phyloP scores from a whole-genome alignment of 306 rosid genomes.

The Amphicarpaea edgeworthii region DNA sequence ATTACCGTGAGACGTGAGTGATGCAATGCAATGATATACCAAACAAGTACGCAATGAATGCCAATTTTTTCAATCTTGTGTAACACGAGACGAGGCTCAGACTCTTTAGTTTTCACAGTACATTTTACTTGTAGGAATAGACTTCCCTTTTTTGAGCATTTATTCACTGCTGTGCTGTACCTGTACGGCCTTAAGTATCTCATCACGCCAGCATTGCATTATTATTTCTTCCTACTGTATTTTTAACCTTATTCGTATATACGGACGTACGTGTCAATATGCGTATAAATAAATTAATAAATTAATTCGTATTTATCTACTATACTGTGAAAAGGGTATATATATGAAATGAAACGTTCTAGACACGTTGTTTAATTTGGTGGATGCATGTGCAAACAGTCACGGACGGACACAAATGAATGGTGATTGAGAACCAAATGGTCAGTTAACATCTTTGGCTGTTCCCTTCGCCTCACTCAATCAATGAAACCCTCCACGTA shows the following conservation, averaged over 20 bases:
- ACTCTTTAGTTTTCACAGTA: too few species aligned
- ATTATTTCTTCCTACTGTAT: too few species aligned
- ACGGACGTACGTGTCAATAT: neutral
- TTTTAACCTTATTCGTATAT: neutral
- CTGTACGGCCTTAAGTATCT: neutral
- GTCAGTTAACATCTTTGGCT: constrained; percentile 9
- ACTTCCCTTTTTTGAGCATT: constrained; percentile 19
- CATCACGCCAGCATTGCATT: constrained; percentile 41
- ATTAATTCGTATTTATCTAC: too few species aligned
- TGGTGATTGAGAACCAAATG: neutral
- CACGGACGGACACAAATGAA: constrained; percentile 16
- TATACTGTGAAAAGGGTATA: too few species aligned
- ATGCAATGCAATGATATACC: constrained; percentile 37
- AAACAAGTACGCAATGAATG: constrained; percentile 27
- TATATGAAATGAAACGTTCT: too few species aligned
- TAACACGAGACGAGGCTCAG: neutral
- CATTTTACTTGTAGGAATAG: constrained; percentile 30
- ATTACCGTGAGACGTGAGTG: too few species aligned
- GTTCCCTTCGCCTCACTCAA: too few species aligned
- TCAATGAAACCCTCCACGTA: too few species aligned
- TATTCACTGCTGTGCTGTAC: constrained; percentile 10
- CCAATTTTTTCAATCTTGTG: constrained; percentile 18
- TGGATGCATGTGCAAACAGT: neutral
- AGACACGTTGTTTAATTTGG: too few species aligned
- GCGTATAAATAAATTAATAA: too few species aligned